phyloP scores from a whole-genome alignment of 352 stramenopile genomes.

The Phytophthora chlamydospora region DNA sequence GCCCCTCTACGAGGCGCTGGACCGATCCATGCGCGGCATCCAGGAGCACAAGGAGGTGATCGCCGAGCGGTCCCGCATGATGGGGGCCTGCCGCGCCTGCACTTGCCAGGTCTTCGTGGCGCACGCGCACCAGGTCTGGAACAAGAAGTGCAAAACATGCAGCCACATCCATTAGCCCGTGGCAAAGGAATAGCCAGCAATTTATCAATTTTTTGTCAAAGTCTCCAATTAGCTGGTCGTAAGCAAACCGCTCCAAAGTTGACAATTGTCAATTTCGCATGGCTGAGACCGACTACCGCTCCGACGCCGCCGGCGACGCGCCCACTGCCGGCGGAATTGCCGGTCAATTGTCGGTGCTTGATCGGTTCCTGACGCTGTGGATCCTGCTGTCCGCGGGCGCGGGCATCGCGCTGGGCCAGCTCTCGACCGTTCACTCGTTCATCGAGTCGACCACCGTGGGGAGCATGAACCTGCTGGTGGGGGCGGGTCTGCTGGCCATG shows the following conservation, averaged over 20 bases:
- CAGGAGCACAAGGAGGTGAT: conserved; percentile 45
- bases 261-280: not conserved
- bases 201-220: not conserved
- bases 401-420: conserved; percentile 53
- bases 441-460: conserved; percentile 54
- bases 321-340: conserved; percentile 8
- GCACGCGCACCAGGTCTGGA: conserved; percentile 58
- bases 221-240: not conserved
- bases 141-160: conserved; percentile 73
- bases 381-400: conserved; percentile 50
- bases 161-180: conserved; percentile 50
- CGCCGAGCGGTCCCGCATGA: conserved; percentile 41
- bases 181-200: not conserved
- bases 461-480: conserved; percentile 60
- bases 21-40: conserved; percentile 49
- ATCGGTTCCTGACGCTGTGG: conserved; percentile 68
- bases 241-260: not conserved
- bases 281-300: conserved; percentile 6
- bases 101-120: conserved; percentile 51
- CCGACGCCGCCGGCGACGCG: not conserved
- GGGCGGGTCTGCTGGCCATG: conserved; percentile 57
- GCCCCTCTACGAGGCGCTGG: conserved; percentile 66
- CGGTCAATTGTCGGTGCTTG: conserved; percentile 48
- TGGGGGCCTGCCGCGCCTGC: conserved; percentile 50
- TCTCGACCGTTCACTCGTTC: conserved; percentile 44